These are phyloP conservation scores for Rhodotorula sp. DNA, from an alignment of 1,284 basidiomycete species.

Conservation along the genomic window DNA sequence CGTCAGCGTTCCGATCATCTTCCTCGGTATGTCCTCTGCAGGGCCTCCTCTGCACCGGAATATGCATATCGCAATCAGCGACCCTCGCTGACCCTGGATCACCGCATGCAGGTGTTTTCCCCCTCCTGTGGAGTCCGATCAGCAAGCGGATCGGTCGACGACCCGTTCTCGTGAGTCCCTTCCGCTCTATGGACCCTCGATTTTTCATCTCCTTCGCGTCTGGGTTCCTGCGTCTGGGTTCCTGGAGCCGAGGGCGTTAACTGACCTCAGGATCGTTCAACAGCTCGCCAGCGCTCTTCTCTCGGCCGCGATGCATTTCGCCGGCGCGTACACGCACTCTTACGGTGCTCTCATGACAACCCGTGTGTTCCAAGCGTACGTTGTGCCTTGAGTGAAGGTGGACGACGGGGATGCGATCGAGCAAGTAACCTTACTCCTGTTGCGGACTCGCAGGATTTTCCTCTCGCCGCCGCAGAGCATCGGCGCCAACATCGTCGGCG, in stretches of 20 bases:
- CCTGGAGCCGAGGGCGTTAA: neutral
- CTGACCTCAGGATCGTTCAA: neutral
- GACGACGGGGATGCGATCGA: too few species aligned
- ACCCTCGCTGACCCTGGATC: too few species aligned
- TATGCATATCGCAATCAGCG: too few species aligned
- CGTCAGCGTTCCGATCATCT: conserved; percentile 25
- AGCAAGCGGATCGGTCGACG: conserved; percentile 28
- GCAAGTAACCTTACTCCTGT: neutral
- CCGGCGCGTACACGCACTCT: conserved; percentile 24
- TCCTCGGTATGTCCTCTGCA: conserved; percentile 11
- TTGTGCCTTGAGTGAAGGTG: neutral
- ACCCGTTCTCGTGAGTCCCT: conserved; percentile 23
- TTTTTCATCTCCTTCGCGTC: too few species aligned
- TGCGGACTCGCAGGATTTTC: conserved; percentile 12
- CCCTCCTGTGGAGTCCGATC: conserved; percentile 23
- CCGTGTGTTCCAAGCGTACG: conserved; percentile 29
- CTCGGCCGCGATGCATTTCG: conserved; percentile 22
- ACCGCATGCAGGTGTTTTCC: conserved; percentile 6
- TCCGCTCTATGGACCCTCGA: too few species aligned
- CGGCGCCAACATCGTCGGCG: conserved; percentile 23
- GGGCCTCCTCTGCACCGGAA: too few species aligned
- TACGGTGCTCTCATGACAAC: conserved; percentile 35
- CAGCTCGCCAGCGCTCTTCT: conserved; percentile 16
- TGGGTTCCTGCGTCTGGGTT: too few species aligned
- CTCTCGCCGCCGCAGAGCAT: conserved; percentile 15